A percentile compares a stretch with the other conserved stretches of the same genome.
phyloP scores from a whole-genome alignment of 2,329 filamentous ascomycete genomes.

The Colletotrichum liaoningense region DNA sequence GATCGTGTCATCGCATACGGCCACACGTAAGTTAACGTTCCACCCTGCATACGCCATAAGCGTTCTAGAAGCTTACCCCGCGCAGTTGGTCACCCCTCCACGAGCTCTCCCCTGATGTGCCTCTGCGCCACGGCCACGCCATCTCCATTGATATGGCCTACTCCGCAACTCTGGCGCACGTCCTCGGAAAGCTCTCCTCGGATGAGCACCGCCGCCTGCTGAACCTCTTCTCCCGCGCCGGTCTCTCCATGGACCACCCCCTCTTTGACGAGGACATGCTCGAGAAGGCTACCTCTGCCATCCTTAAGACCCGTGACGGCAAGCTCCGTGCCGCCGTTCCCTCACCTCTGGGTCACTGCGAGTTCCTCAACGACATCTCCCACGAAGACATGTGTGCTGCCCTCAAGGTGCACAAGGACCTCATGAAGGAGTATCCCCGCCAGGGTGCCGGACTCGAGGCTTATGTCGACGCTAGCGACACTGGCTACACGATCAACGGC shows the following conservation, averaged over 20 bases:
- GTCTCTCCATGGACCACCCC: conserved; percentile 77
- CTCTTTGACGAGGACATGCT: conserved; percentile 75
- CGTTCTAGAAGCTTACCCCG: background rate
- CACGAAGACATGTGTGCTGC: conserved; percentile 71
- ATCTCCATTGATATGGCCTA: conserved; percentile 84
- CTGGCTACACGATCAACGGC: conserved; percentile 62
- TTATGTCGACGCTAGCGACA: conserved; percentile 76
- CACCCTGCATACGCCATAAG: conserved; percentile 21
- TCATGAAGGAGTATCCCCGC: conserved; percentile 72
- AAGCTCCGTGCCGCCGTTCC: conserved; percentile 76
- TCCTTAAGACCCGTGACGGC: conserved; percentile 78
- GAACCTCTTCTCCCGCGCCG: conserved; percentile 76
- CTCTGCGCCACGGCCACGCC: conserved; percentile 78
- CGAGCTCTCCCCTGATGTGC: conserved; percentile 75
- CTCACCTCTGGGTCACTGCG: conserved; percentile 73
- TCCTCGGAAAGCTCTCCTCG: conserved; percentile 69
- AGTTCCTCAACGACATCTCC: conserved; percentile 76
- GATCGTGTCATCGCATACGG: conserved; percentile 81
- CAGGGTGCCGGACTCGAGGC: conserved; percentile 75
- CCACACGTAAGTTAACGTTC: conserved; percentile 64
- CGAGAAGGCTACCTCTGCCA: conserved; percentile 74
- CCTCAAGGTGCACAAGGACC: conserved; percentile 70
- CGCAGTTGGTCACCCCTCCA: conserved; percentile 76
- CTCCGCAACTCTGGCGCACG: conserved; percentile 74
- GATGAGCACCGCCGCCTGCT: conserved; percentile 72